These are phyloP conservation scores for Mycena galericulata DNA, from an alignment of 768 basidiomycete genomes.

Conservation along the genomic window DNA sequence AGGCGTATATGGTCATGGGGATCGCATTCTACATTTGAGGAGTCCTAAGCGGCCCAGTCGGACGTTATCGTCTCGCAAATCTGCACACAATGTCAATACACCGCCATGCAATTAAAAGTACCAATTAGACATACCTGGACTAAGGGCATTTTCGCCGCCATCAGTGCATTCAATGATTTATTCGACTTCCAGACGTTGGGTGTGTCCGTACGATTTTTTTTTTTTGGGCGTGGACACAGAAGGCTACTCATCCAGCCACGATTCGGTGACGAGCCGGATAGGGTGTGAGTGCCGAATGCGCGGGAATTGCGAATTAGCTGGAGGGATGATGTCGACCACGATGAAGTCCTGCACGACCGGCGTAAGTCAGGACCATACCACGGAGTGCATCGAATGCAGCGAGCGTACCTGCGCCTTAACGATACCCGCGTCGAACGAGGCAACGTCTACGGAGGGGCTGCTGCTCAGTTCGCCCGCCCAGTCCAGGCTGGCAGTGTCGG, in stretches of 20 bases:
- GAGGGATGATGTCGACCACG: conserved; percentile 15
- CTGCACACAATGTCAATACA: too few species aligned
- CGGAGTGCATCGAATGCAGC: conserved; percentile 36
- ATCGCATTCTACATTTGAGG: too few species aligned
- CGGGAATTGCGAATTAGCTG: background rate
- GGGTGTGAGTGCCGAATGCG: conserved; percentile 6
- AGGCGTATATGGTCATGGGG: too few species aligned
- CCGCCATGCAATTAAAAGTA: too few species aligned
- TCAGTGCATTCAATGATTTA: too few species aligned
- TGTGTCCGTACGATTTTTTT: too few species aligned
- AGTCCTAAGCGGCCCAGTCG: too few species aligned
- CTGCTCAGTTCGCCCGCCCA: conserved; percentile 12
- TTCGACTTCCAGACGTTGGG: too few species aligned
- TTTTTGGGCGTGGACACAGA: too few species aligned
- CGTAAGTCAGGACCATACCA: conserved; percentile 47
- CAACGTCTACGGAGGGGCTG: background rate
- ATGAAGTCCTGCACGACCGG: conserved; percentile 6
- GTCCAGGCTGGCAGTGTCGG: conserved; percentile 3
- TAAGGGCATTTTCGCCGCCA: too few species aligned
- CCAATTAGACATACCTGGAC: too few species aligned
- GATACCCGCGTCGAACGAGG: conserved; percentile 20
- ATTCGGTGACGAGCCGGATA: conserved; percentile 11
- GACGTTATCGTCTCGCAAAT: too few species aligned
- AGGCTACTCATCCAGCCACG: background rate
- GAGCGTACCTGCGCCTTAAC: conserved; percentile 9